A percentile compares a stretch with the other conserved stretches of the same genome.
phyloP scores from a whole-genome alignment of 768 basidiomycete genomes.

The Crepidotus variabilis region DNA sequence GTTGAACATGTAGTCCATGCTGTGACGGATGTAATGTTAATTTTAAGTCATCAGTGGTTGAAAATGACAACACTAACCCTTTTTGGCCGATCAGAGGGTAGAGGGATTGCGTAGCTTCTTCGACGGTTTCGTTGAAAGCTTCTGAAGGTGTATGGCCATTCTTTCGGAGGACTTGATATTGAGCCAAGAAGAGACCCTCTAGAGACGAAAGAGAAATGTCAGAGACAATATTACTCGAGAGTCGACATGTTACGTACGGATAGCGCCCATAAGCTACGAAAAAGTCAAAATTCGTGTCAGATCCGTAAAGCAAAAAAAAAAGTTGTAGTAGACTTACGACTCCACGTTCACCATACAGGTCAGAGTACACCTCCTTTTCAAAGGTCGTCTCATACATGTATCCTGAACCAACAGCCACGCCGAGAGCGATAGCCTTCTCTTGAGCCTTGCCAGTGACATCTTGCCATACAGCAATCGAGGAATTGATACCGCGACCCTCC shows the following conservation, averaged over 20 bases:
- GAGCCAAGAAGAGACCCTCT: slow-evolving; percentile 99
- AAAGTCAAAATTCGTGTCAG: slow-evolving; percentile 7
- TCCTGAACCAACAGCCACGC: slow-evolving; percentile 92
- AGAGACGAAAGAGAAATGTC: slow-evolving; percentile 7
- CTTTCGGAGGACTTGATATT: slow-evolving; percentile 96
- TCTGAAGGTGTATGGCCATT: slow-evolving; percentile 97
- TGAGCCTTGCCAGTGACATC: slow-evolving; percentile 97
- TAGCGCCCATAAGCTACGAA: slow-evolving; percentile 89
- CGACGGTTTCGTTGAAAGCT: slow-evolving; percentile 99
- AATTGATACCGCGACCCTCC: slow-evolving; percentile 98
- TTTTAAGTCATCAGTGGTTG: background rate
- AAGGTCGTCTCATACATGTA: slow-evolving; percentile 99
- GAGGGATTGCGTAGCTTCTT: slow-evolving; percentile 99
- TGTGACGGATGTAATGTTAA: slow-evolving; percentile 21
- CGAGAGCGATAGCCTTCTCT: slow-evolving; percentile 94
- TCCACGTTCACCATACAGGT: slow-evolving; percentile 99
- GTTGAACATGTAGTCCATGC: slow-evolving; percentile 99
- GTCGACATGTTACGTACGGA: slow-evolving; percentile 52
- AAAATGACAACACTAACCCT: slow-evolving; percentile 48
- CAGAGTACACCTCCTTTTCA: slow-evolving; percentile 99
- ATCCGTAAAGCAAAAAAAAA: background rate
- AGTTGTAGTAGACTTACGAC: slow-evolving; percentile 59
- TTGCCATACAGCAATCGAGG: slow-evolving; percentile 92
- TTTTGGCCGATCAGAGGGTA: slow-evolving; percentile 96
- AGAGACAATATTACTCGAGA: background rate